Base-by-base conservation (phyloP, 345 rosid species). In the Salix dunnii region DNA sequence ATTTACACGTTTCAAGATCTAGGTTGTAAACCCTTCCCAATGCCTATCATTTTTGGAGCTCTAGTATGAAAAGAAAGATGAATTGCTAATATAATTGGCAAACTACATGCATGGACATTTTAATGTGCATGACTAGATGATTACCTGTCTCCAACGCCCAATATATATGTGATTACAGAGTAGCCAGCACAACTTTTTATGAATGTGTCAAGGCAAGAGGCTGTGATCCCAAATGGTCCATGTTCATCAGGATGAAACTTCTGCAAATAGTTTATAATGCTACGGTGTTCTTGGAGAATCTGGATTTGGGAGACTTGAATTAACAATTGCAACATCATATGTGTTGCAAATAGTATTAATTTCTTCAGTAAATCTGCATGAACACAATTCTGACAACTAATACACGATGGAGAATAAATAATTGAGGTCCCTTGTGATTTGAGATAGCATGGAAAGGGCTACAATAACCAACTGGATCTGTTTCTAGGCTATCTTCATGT, bases 141-240 rank as follows among this genome's bases (percentile, higher is more conserved):
- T 78, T 78, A 93, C 99, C 99, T 90, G 88, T 96, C 99, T 86
- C 99, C 98, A 77, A 96, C 88, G n/a, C 99, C 99, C 70, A 96
- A 83, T 76, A 96, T 93, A 76, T 96, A 93, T 46, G 99, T 96
- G 83, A 93, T 96, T 77, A 93, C 99, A 65, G 98, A 96, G 87
- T 96, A 92, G 75, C 98, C 98, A 20, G 99, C 99, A 80, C 99
- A 96, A 79, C 98, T 96, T 85, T 93, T 96, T 76, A 96, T 96
- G 73, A 96, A 96, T 48, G 99, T 96, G 74, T 93, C 98, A 12
- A 92, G 99, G 81, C 99, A 96, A 68, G 90, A 85, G 49, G 98
- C 92, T 46, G 98, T 96, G 78, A 96, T 91, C 74, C 99, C 98
- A 51, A 93, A 96, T 68, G 97, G 97, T 10, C 93, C 98, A 67